A percentile compares a stretch with the other conserved stretches of the same genome.
Evolutionary conservation across 306 rosid species (phyloP).

Genomic region (Gillenia trifoliata): DNA sequence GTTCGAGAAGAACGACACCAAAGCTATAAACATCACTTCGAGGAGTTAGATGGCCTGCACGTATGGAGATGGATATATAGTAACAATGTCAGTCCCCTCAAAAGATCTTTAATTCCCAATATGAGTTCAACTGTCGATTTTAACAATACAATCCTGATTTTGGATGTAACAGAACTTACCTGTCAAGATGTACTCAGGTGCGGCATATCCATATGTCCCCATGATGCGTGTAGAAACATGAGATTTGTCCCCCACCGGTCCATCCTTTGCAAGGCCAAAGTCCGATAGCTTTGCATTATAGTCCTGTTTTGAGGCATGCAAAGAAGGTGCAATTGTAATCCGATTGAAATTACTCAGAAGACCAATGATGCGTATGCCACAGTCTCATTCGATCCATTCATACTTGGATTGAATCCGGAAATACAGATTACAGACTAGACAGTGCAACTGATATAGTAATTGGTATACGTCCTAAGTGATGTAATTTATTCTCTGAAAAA

Average conservation of each 20-base stretch:
- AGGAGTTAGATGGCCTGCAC: slow-evolving; percentile 85
- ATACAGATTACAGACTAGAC: neutral
- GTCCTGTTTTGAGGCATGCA: slow-evolving; percentile 50
- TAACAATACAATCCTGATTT: neutral
- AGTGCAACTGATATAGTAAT: neutral
- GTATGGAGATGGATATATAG: neutral
- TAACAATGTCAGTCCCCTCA: neutral
- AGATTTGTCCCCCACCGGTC: slow-evolving; percentile 94
- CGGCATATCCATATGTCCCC: slow-evolving; percentile 99
- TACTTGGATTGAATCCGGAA: neutral
- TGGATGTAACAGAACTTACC: slow-evolving; percentile 34
- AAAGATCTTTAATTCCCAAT: neutral
- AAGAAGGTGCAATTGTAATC: neutral
- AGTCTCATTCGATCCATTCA: neutral
- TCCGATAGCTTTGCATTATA: slow-evolving; percentile 96
- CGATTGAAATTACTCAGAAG: neutral
- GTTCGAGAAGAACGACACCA: slow-evolving; percentile 94
- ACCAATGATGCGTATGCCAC: neutral
- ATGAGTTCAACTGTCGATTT: neutral
- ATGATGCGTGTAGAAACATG: slow-evolving; percentile 94
- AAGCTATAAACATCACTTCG: slow-evolving; percentile 95
- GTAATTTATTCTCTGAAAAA: neutral
- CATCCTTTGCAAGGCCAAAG: slow-evolving; percentile 94
- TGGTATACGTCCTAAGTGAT: neutral
- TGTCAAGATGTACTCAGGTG: slow-evolving; percentile 95